Base-by-base conservation (phyloP, 2,329 filamentous ascomycete genomes). In the Scytalidium lignicola region DNA sequence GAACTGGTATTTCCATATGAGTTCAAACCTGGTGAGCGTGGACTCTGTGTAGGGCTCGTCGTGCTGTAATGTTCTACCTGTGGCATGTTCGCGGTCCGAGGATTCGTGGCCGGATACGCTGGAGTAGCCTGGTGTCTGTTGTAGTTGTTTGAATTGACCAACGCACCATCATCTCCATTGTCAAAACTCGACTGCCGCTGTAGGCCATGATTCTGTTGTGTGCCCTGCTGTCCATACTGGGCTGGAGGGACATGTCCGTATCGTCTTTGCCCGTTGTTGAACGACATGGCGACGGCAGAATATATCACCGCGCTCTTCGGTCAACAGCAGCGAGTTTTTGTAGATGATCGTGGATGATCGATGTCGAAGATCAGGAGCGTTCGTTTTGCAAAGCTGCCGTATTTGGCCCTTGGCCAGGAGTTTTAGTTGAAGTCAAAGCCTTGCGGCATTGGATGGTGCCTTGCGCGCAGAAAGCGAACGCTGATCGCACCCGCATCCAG, bases 171-270 rank as follows among this genome's bases (percentile, higher is more conserved):
- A 65, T 93, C 88, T 55, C 85, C 87, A 57, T 77, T 81, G 65
- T 90, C 84, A 71, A 88, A 90, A 71, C 86, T 92, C 44, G 80
- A 78, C 55, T 81, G 78, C 56, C 86, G 76, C 41, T 60, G 62
- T 26, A 66, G 29, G 32, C 57, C 55, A 18, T 71, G 67, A 55
- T 72, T 70, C 43, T 66, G 61, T 51, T 70, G 66, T 41, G 70
- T 66, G 53, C 67, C 65, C 40, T 63, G 55, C 46, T 67, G 59
- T 43, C 74, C 69, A 55, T 85, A 85, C 62, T 83, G 81, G 23
- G 82, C 80, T 15, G 82, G 82, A 53, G 82, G 82, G 44, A 85
- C 70, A 67, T 85, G 79, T 68, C 82, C 82, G 60, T 85, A 85
- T 42, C 81, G 78, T 66, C 79, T 75, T 63, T 80, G 78, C 60